Evolutionary conservation across 805 yeast genomes (phyloP).

Genomic region (Candida golubevii): DNA sequence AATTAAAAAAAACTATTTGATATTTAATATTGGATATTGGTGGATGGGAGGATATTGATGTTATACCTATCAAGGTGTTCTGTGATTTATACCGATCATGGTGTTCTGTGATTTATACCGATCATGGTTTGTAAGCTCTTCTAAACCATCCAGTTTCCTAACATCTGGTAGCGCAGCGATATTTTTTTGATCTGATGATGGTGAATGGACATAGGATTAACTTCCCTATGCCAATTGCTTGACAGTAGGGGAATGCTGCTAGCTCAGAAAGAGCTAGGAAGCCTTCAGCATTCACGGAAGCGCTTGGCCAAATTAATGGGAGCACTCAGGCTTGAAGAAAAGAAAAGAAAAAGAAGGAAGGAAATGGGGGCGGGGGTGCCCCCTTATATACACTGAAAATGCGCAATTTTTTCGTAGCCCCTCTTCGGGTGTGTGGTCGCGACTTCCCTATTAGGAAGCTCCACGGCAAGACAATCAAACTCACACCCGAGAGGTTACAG

Average conservation of each 20-base stretch:
- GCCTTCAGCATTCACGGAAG: constrained; percentile 3
- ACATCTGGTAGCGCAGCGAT: background rate
- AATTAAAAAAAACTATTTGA: no score
- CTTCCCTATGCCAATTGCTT: no score
- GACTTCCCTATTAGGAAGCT: background rate
- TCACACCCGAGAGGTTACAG: no score
- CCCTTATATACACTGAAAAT: background rate
- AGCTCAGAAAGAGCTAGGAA: constrained; percentile 3
- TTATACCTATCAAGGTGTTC: background rate
- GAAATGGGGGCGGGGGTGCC: background rate
- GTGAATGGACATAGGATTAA: no score
- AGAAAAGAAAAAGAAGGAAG: background rate
- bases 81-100: background rate
- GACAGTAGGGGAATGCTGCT: constrained; percentile 1
- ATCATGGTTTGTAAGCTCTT: background rate
- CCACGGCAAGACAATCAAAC: background rate
- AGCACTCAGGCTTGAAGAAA: constrained; percentile 1
- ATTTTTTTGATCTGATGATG: background rate
- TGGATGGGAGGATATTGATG: no score
- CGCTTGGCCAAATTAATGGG: constrained; percentile 4
- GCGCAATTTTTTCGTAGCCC: background rate
- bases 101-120: background rate
- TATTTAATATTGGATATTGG: no score
- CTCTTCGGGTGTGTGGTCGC: background rate
- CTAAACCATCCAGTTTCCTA: background rate